Conservation (phyloP, 2,329 filamentous ascomycete genomes). For the Fusarium multiceps region DNA sequence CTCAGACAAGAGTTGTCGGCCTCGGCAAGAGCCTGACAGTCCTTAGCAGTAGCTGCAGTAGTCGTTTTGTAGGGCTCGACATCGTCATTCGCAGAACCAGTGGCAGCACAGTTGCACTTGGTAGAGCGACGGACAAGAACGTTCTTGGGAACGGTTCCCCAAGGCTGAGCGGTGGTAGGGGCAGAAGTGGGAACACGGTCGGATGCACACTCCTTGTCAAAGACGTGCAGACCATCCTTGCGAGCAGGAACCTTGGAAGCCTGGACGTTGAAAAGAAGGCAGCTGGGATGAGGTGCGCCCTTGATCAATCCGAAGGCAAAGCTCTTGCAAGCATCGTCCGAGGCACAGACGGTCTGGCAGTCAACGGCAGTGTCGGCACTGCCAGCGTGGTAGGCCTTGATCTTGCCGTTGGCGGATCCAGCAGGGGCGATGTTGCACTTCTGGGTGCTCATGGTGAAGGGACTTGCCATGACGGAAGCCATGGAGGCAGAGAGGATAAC, state of each 20-base stretch:
- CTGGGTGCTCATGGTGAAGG: background rate
- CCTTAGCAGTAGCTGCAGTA: constrained; percentile 10
- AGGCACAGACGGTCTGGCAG: constrained; percentile 9
- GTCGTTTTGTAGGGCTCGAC: constrained; percentile 5
- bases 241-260: constrained; percentile 1
- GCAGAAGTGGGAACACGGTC: constrained; percentile 2
- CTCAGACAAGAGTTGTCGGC: constrained; percentile 6
- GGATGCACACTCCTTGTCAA: constrained; percentile 6
- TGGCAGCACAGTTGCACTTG: constrained; percentile 16
- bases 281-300: background rate
- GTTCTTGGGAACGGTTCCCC: background rate
- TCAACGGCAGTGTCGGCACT: constrained; percentile 11
- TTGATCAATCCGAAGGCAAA: constrained; percentile 13
- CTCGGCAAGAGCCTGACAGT: constrained; percentile 5
- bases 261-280: background rate
- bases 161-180: constrained; percentile 6
- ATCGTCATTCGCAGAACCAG: background rate
- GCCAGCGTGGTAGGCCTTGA: background rate
- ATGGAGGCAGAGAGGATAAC: constrained; percentile 4
- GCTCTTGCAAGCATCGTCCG: constrained; percentile 1
- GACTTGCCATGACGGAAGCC: background rate
- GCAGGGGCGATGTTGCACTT: constrained; percentile 3
- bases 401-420: background rate
- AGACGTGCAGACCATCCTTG: constrained; percentile 11
- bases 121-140: background rate